Evolutionary conservation across 2,329 filamentous ascomycete genomes (phyloP), one percentile per base, ranked within the genome.

Genomic region (Curvularia sp.): DNA sequence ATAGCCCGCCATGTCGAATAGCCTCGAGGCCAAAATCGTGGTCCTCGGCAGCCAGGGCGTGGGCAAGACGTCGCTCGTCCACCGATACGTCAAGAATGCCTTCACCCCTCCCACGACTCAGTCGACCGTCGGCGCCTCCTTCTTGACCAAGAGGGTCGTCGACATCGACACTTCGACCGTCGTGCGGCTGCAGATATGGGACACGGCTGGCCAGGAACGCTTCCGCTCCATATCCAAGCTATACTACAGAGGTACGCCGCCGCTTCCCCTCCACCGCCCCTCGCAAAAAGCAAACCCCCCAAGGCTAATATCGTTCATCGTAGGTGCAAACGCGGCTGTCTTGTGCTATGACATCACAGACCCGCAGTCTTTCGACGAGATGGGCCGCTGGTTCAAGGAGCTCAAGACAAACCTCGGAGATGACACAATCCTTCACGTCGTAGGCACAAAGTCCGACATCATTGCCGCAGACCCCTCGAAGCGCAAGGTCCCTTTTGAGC

Each of bases 291-390:
- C 13, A 36, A 36, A 36, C 13, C 32, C 7, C 13, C 32, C 8
- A n/a, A 25, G 27, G 36, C 55, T 57, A 42, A 57, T 27, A 10
- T 23, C 38, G 23, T 45, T 36, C 15, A 30, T 12, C 18, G 49
- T 53, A 79, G 93, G 93, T 74, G 94, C 94, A 61, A 94, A 97
- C 74, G 93, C 93, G 57, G 95, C 92, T 71, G 92, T 97, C 59
- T 86, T 97, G 46, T 97, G 93, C 83, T 97, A 97, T 81, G 91
- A 91, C 80, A 96, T 97, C 75, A 96, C 93, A 60, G 90, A 93
- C 76, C 88, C 89, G 60, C 81, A 87, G 68, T 95, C 91, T 59
- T 97, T 97, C 76, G 85, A 87, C 68, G 92, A 97, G 78, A 97
- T 97, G 92, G 92, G 92, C 71, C 85, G 89, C 55, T 97, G 93